phyloP scores from a whole-genome alignment of 164 flowering plant species.

The Macadamia integrifolia region DNA sequence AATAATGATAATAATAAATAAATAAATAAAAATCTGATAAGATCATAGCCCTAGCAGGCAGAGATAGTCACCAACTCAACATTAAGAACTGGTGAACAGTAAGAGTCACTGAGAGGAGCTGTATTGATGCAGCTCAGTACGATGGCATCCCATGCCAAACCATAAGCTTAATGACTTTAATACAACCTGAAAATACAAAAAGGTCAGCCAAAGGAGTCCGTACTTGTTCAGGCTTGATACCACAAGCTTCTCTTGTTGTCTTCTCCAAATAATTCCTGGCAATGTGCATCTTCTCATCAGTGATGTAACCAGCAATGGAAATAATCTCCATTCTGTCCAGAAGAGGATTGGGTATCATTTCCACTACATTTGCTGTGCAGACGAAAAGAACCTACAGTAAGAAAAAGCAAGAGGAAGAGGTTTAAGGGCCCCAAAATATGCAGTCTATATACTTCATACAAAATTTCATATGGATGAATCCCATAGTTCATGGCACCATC shows the following conservation, averaged over 20 bases:
- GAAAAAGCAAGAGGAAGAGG: neutral
- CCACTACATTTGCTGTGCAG: slow-evolving; percentile 92
- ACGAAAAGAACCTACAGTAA: slow-evolving; percentile 87
- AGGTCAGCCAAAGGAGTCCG: neutral
- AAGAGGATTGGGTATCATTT: slow-evolving; percentile 87
- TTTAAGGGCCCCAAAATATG: neutral
- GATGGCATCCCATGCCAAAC: too few relatives aligned
- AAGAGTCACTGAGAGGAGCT: too few relatives aligned
- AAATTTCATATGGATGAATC: neutral
- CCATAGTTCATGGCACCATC: neutral
- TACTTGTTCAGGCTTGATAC: slow-evolving; percentile 87
- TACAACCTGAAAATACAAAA: neutral
- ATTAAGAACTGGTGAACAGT: too few relatives aligned
- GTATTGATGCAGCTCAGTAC: too few relatives aligned
- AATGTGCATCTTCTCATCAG: slow-evolving; percentile 96
- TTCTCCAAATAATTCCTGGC: slow-evolving; percentile 93
- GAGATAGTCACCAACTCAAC: too few relatives aligned
- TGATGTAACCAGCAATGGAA: slow-evolving; percentile 89
- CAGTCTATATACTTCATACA: neutral
- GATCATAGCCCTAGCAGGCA: too few relatives aligned
- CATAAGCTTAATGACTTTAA: too few relatives aligned
- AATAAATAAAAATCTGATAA: too few relatives aligned
- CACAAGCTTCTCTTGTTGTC: slow-evolving; percentile 84
- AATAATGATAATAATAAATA: too few relatives aligned
- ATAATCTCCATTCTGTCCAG: slow-evolving; percentile 96